phyloP scores from a whole-genome alignment of 805 yeast species.

The Clavispora vitiphila region DNA sequence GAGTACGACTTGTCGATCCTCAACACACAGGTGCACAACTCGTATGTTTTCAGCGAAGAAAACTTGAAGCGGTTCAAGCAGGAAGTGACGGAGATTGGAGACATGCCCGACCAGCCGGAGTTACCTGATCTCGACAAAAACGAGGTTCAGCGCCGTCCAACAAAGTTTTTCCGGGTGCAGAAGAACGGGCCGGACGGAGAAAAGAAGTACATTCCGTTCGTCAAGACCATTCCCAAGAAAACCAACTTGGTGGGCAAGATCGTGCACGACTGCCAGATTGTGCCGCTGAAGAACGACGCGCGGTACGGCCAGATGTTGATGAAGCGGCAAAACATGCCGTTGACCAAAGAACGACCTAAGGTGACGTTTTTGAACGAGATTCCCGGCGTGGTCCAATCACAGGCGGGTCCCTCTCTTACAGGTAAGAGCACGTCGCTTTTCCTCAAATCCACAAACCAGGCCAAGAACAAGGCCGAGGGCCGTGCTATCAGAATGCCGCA shows the following conservation, averaged over 20 bases:
- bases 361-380: conserved; percentile 70
- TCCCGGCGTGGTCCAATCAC: conserved; percentile 84
- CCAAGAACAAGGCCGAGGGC: conserved; percentile 56
- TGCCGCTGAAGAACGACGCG: conserved; percentile 70
- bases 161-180: conserved; percentile 25
- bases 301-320: conserved; percentile 60
- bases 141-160: conserved; percentile 15
- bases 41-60: conserved; percentile 83
- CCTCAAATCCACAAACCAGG: conserved; percentile 42
- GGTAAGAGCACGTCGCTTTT: conserved; percentile 65
- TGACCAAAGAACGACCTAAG: conserved; percentile 49
- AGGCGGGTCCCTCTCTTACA: conserved; percentile 78
- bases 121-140: conserved; percentile 15
- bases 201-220: conserved; percentile 65
- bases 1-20: conserved; percentile 77
- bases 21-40: conserved; percentile 76
- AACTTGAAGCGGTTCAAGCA: conserved; percentile 37
- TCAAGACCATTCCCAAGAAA: conserved; percentile 82
- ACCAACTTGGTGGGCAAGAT: conserved; percentile 84
- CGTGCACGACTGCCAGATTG: conserved; percentile 85
- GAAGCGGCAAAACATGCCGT: conserved; percentile 44
- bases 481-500: conserved; percentile 93
- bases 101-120: conserved; percentile 50
- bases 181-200: conserved; percentile 24
- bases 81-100: conserved; percentile 47